A percentile compares a stretch with the other conserved stretches of the same genome.
Evolutionary conservation across 345 rosid species (phyloP).

Genomic region (Diplotaxis tenuifolia): DNA sequence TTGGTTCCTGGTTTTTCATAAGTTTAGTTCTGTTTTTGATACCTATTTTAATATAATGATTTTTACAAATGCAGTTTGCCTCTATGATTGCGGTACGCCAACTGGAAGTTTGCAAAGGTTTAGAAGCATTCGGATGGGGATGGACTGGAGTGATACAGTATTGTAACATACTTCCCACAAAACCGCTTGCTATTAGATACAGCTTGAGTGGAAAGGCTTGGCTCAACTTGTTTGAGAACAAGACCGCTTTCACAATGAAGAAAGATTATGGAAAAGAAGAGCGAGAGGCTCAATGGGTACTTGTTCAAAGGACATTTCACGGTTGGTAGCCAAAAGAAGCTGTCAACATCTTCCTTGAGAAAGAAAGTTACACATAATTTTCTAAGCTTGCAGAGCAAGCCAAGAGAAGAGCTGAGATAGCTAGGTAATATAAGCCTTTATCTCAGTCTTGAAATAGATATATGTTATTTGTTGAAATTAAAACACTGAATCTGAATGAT

Average conservation of each 20-base stretch:
- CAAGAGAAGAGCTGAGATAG: constrained; percentile 90
- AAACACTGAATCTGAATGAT: background rate
- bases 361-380: constrained; percentile 65
- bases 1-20: too few species aligned
- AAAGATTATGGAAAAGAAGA: constrained; percentile 79
- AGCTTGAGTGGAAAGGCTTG: constrained; percentile 32
- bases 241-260: constrained; percentile 93
- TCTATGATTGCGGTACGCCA: constrained; percentile 83
- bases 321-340: constrained; percentile 77
- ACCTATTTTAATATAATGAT: background rate
- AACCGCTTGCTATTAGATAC: too few species aligned
- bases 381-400: constrained; percentile 97
- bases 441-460: background rate
- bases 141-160: constrained; percentile 96
- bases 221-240: constrained; percentile 74
- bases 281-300: constrained; percentile 91
- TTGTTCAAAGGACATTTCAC: constrained; percentile 73
- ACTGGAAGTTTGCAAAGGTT: constrained; percentile 74
- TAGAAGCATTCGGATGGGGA: constrained; percentile 86
- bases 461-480: background rate
- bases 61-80: constrained; percentile 50
- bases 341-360: too few species aligned
- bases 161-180: too few species aligned
- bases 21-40: background rate
- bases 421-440: constrained; percentile 49